These are phyloP conservation scores for Rubroboletus satanas DNA, from an alignment of 768 basidiomycete genomes.

Conservation along the genomic window DNA sequence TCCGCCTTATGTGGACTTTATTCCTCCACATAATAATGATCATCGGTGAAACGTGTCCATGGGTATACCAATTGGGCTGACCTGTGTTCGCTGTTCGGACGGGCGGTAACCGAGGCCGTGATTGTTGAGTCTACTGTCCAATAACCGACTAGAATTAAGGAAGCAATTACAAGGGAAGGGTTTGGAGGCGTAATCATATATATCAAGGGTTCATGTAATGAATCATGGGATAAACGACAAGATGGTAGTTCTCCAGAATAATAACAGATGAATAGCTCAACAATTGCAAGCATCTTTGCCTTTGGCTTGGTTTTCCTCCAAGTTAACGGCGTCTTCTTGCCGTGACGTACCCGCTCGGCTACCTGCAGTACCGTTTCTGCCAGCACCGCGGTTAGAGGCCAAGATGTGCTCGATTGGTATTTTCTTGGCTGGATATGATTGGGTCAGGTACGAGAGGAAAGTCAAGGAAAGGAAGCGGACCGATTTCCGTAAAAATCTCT, in stretches of 20 bases:
- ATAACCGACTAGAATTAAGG: constrained; percentile 22
- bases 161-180: constrained; percentile 28
- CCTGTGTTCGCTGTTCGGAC: neutral
- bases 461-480: constrained; percentile 41
- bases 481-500: constrained; percentile 98
- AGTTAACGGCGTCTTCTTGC: constrained; percentile 58
- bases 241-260: constrained; percentile 14
- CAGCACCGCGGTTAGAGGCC: constrained; percentile 70
- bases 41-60: constrained; percentile 8
- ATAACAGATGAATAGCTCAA: constrained; percentile 37
- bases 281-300: constrained; percentile 80
- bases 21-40: constrained; percentile 9
- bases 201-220: constrained; percentile 19
- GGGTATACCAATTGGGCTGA: neutral
- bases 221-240: constrained; percentile 19
- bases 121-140: constrained; percentile 7
- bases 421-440: constrained; percentile 61
- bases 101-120: neutral
- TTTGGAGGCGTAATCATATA: constrained; percentile 22
- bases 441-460: neutral
- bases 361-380: constrained; percentile 56
- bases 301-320: constrained; percentile 64
- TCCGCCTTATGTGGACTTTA: constrained; percentile 60
- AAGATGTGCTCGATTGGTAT: constrained; percentile 93
- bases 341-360: constrained; percentile 48